Conservation (phyloP, 2,329 filamentous ascomycete species). For the Penicillium sp. region DNA sequence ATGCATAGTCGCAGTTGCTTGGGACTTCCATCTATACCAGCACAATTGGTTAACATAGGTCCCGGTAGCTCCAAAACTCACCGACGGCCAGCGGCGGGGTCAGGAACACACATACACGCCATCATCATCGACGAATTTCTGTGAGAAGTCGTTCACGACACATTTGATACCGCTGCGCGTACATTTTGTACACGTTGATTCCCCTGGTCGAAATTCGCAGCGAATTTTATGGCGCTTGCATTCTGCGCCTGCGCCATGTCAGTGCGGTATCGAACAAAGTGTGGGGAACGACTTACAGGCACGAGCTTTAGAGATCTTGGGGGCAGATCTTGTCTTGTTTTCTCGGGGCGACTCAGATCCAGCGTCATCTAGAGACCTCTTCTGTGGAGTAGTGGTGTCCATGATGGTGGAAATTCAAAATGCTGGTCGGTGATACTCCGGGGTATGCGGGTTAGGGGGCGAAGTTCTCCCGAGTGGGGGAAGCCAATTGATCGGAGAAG, state of each 20-base stretch:
- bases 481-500: not conserved
- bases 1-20: slow-evolving; percentile 41
- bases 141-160: slow-evolving; percentile 54
- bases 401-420: slow-evolving; percentile 11
- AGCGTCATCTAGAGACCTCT: slow-evolving; percentile 38
- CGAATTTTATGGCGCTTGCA: slow-evolving; percentile 56
- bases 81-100: not conserved
- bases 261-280: slow-evolving; percentile 1
- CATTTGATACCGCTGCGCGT: slow-evolving; percentile 50
- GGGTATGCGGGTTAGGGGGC: slow-evolving; percentile 17
- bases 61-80: not conserved
- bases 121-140: slow-evolving; percentile 54
- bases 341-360: slow-evolving; percentile 31
- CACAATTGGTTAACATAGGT: slow-evolving; percentile 4
- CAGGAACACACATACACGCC: slow-evolving; percentile 42
- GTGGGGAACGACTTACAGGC: slow-evolving; percentile 34
- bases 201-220: slow-evolving; percentile 49
- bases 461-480: slow-evolving; percentile 17
- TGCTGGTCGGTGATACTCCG: slow-evolving; percentile 28
- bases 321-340: slow-evolving; percentile 26
- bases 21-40: slow-evolving; percentile 44
- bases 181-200: slow-evolving; percentile 50
- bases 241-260: slow-evolving; percentile 40
- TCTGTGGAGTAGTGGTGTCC: slow-evolving; percentile 30
- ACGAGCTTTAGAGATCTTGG: slow-evolving; percentile 42